Evolutionary conservation across 1,139 yeast species (phyloP), one percentile per base, ranked within the genome.

Genomic region (Yamadazyma friedrichii): DNA sequence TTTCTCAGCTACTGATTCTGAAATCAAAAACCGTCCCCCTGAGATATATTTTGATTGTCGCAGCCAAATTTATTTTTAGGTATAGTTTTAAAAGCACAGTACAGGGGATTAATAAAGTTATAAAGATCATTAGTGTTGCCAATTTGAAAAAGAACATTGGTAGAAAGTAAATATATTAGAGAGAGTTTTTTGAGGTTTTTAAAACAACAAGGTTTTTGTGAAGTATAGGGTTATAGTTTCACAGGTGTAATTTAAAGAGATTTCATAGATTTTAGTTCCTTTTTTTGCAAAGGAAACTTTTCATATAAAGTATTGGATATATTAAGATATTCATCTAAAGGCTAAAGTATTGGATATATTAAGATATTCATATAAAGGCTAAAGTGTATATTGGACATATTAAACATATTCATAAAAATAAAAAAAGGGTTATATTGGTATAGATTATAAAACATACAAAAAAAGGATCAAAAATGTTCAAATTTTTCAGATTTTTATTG

Each of bases 401-500:
- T n/a, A n/a, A n/a, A n/a, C n/a, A n/a, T n/a, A n/a, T n/a, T n/a
- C n/a, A 20, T 20, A 20, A 20, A 20, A 20, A 20, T 20, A 20
- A 24, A 16, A 30, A 30, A 9, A 30, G n/a, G 15, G 5, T 15
- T 9, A 16, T 6, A 16, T 6, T 6, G 32, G 12, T 6, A 15
- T 30, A 30, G 10, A 22, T 9, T 16, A 9, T 6, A 6, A 11
- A 24, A 13, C 16, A 25, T 9, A 27, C 2, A 13, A 33, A 15
- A 32, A 40, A 17, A 13, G 9, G 24, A 17, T 15, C 6, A 30
- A 31, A 17, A 45, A 62, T 67, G 61, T 66, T 65, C 42, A 64
- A 59, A 41, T 42, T 67, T 31, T 68, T 70, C 45, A 55, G 78
- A 42, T 52, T 61, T 30, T 41, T 69, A 15, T 55, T 70, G 34